These are phyloP conservation scores for Magnolia changhungtana DNA, from an alignment of 164 flowering plant genomes.

Conservation along the genomic window DNA sequence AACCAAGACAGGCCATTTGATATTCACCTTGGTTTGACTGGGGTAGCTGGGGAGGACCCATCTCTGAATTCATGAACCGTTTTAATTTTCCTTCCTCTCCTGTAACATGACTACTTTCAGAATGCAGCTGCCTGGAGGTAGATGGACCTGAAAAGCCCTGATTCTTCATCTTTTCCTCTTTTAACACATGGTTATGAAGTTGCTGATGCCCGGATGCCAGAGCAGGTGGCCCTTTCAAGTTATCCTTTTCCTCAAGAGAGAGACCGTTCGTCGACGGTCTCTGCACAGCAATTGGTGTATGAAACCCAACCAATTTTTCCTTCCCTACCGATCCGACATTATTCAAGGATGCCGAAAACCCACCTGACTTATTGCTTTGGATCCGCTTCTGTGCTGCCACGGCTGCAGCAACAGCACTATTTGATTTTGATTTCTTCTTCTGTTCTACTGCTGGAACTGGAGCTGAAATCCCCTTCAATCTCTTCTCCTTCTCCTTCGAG, in stretches of 20 bases:
- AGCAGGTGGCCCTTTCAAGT: constrained; percentile 5
- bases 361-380: constrained; percentile 7
- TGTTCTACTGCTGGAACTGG: constrained; percentile 5
- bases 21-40: constrained; percentile 15
- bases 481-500: constrained; percentile 24
- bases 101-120: constrained; percentile 4
- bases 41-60: constrained; percentile 1
- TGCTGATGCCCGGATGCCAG: constrained; percentile 5
- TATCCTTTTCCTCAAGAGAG: constrained; percentile 9
- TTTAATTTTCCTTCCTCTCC: constrained; percentile 10
- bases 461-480: neutral
- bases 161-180: constrained; percentile 14
- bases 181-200: constrained; percentile 2
- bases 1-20: neutral
- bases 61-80: neutral
- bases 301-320: constrained; percentile 4
- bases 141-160: constrained; percentile 7
- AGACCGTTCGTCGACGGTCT: constrained; percentile 8
- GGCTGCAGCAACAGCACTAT: constrained; percentile 16
- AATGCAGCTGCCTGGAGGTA: constrained; percentile 6
- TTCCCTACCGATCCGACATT: constrained; percentile 5
- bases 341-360: neutral
- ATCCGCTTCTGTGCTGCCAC: constrained; percentile 19
- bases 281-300: constrained; percentile 3
- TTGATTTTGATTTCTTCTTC: constrained; percentile 16